Evolutionary conservation across 177 flowering plant genomes (phyloP).

Genomic region (Vitis hybrid): DNA sequence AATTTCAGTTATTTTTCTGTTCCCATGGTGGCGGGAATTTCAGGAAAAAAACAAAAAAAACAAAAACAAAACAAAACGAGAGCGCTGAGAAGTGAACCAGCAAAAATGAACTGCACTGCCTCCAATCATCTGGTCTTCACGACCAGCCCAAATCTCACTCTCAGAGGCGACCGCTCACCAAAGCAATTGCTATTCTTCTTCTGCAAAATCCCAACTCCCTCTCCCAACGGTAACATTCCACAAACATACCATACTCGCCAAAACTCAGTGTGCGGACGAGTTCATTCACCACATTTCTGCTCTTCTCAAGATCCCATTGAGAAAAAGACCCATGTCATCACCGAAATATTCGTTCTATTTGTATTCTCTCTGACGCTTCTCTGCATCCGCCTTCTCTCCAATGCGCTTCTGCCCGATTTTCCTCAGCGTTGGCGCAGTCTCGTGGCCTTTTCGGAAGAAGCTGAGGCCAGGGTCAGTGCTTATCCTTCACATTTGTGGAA

Average conservation of each 20-base stretch:
- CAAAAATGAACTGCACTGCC: neutral
- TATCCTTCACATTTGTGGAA: constrained; percentile 39
- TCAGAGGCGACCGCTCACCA: too few species aligned
- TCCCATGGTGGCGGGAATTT: too few species aligned
- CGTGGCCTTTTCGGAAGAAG: constrained; percentile 27
- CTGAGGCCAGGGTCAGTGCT: constrained; percentile 20
- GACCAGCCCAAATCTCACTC: neutral
- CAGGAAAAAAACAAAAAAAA: too few species aligned
- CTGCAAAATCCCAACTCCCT: neutral
- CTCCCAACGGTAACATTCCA: neutral
- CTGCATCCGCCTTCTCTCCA: constrained; percentile 22
- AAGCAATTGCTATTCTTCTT: neutral
- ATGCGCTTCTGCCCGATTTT: constrained; percentile 29
- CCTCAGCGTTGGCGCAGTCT: constrained; percentile 36
- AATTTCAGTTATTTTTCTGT: too few species aligned
- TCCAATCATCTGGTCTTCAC: neutral
- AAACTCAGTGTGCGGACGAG: neutral
- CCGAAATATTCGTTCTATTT: constrained; percentile 17
- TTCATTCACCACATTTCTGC: constrained; percentile 4
- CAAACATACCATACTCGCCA: neutral
- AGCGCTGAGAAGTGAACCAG: neutral
- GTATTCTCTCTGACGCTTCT: constrained; percentile 20
- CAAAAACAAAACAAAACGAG: neutral
- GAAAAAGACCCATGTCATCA: neutral
- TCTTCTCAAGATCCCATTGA: neutral